Evolutionary conservation across 1,139 yeast species (phyloP), one percentile per base, ranked within the genome.

Genomic region (Saccharomyces hybrid): DNA sequence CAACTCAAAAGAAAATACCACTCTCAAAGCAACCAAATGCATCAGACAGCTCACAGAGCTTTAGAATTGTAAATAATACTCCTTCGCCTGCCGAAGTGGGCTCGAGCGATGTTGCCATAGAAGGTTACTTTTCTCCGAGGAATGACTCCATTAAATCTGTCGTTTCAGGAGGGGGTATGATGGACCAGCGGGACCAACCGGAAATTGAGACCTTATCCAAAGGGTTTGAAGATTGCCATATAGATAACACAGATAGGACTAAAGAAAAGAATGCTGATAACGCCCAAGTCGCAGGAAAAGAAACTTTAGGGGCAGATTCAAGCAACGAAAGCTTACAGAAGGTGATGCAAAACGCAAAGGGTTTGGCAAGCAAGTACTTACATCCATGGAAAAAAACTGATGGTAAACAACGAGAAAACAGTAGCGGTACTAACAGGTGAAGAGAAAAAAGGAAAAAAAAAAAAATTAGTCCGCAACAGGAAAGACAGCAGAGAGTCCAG

Each of bases 91-190:
- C 65, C 5, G 64, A 61, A 41, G 61, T 58, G 12, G 57, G 55
- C 3, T 51, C 64, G 46, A 78, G 81, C 50, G 80, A 78, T 59
- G 81, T 80, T 24, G 84, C 84, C 2, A 83, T 78, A 11, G 65
- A 67, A 12, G 75, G 75, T 1, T 69, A 62, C 50, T 70, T 72
- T 47, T 62, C 71, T 1, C 73, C 70, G 24, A 60, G 66, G 48
- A 63, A 59, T 51, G 63, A 58, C n/a, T 64, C 69, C 1, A 54
- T 61, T 44, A 63, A 63, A 48, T 63, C 67, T 11, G 63, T 64
- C 12, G 60, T 61, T 8, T 55, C 64, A n/a, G 57, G 62, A 46
- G 59, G 62, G 41, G 58, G 59, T 14, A 53, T 44, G 34, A 31
- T 31, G 34, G 34, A 31, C 34, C 34, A 31, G 34, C 34, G 34